Evolutionary conservation across 176 grass and related monocot species (phyloP), one percentile per base, ranked within the genome.

Genomic region (Musa beccarii): DNA sequence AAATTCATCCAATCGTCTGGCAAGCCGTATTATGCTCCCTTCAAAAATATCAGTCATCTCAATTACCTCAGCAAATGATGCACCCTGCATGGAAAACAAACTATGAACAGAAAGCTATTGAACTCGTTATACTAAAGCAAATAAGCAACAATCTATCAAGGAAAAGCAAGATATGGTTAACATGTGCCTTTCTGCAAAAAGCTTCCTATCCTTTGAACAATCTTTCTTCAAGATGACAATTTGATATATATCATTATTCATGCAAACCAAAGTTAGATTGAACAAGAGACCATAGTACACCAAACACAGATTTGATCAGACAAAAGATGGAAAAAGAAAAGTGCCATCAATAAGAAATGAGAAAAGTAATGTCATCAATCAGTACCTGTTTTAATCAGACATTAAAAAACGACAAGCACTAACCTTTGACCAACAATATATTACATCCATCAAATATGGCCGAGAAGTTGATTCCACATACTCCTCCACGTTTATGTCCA

Each of bases 21-120:
- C 96, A 71, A 92, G 83, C 57, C 96, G 82, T 79, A 95, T 99
- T 83, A 99, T 80, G 82, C 86, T 99, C 59, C 95, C 95, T 84
- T 99, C 85, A 88, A 94, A 99, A 86, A 99, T 99, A 72, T 92
- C 95, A 0, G 95, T 99, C 95, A 99, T 99, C 79, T 99, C 91
- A 49, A 89, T 99, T 70, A 95, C 96, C 81, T 99, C 96, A 28
- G 69, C 88, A 59, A 99, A 99, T 78, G 90, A 87, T 64, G 96
- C 89, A 28, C 91, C 95, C 91, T 99, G 59, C 66, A 81, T 49
- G 34, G 10, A 70, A 59, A 80, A 54, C 22, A 66, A 54, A 13
- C 51, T 11, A 26, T 55, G n/a, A 75, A 11, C 74, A 23, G 75
- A 66, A 57, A 75, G 6, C 29, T 59, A 63, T 59, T 25, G 20